Evolutionary conservation across 1,284 basidiomycete species (phyloP), one percentile per base, ranked within the genome.

Genomic region (Coniophora puteana): DNA sequence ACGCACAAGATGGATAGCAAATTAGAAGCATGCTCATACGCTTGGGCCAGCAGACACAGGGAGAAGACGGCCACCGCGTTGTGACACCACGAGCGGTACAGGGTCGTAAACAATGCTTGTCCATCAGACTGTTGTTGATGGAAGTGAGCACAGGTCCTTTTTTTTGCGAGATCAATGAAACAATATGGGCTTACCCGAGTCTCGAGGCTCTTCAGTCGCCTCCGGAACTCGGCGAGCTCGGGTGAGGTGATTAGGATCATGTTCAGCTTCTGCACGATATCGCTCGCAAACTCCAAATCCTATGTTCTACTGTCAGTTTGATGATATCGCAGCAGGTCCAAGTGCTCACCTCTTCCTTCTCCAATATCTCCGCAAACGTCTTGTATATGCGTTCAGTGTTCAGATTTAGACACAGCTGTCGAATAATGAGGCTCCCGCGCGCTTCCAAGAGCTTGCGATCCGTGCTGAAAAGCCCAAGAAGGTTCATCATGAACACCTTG

Each of bases 81-180:
- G 59, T 99, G 96, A 61, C 93, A 98, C 95, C 96, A 99, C 28
- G 93, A 97, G 26, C 92, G 78, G 59, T 99, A 99, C 14, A 99
- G 68, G 0, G 87, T 89, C 1, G 86, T 89, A 59, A 99, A 99
- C 18, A 99, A 66, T 6, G 82, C 82, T 66, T 97, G 93, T 1
- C 94, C 93, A 51, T 99, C 96, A 81, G 93, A 80, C 84, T 87
- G 48, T n/a, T n/a, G n/a, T n/a, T n/a, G n/a, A n/a, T n/a, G n/a
- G 33, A 47, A 14, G 20, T 21, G 21, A 41, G 23, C 37, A 34
- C 41, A 8, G 25, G 12, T 47, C 25, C 47, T 38, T 22, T n/a
- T n/a, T 11, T 53, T 25, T 49, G 44, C 4, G 13, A 42, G 23
- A 26, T 10, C 3, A 26, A n/a, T 31, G 26, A 37, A n/a, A 13